Evolutionary conservation across 2,329 filamentous ascomycete genomes (phyloP).

Genomic region (Aspergillus awamori): DNA sequence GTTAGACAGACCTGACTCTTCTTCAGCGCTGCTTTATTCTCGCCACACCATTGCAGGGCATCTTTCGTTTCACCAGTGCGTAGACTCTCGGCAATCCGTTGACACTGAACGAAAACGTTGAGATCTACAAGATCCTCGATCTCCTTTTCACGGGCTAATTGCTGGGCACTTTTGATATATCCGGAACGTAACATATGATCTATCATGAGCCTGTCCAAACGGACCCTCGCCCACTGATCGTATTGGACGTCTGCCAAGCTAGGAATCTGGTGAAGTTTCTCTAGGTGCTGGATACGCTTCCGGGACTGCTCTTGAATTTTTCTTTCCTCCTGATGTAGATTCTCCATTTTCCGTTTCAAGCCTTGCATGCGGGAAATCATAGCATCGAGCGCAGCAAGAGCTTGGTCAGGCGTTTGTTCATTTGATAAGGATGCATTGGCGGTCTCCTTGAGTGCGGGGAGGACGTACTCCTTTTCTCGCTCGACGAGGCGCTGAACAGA

Average conservation of each 20-base stretch:
- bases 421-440: slow-evolving; percentile 67
- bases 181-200: slow-evolving; percentile 88
- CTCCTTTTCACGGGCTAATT: slow-evolving; percentile 72
- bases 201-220: slow-evolving; percentile 83
- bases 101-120: slow-evolving; percentile 82
- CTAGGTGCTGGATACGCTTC: slow-evolving; percentile 77
- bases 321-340: slow-evolving; percentile 76
- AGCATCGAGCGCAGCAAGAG: slow-evolving; percentile 77
- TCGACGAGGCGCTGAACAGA: slow-evolving; percentile 59
- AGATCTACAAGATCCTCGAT: slow-evolving; percentile 86
- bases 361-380: slow-evolving; percentile 85
- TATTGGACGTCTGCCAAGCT: slow-evolving; percentile 90
- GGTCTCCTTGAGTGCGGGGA: slow-evolving; percentile 54
- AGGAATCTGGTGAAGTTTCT: slow-evolving; percentile 76
- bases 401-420: slow-evolving; percentile 65
- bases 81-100: slow-evolving; percentile 74
- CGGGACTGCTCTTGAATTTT: slow-evolving; percentile 73
- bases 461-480: slow-evolving; percentile 51
- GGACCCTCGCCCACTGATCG: slow-evolving; percentile 80
- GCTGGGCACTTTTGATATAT: slow-evolving; percentile 74
- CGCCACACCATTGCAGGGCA: slow-evolving; percentile 84
- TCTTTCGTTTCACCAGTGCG: slow-evolving; percentile 71
- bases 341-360: slow-evolving; percentile 82
- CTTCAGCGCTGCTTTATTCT: slow-evolving; percentile 89
- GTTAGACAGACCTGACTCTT: slow-evolving; percentile 70